These are phyloP conservation scores for Crotalaria pallida DNA, from an alignment of 306 rosid species.

Conservation along the genomic window DNA sequence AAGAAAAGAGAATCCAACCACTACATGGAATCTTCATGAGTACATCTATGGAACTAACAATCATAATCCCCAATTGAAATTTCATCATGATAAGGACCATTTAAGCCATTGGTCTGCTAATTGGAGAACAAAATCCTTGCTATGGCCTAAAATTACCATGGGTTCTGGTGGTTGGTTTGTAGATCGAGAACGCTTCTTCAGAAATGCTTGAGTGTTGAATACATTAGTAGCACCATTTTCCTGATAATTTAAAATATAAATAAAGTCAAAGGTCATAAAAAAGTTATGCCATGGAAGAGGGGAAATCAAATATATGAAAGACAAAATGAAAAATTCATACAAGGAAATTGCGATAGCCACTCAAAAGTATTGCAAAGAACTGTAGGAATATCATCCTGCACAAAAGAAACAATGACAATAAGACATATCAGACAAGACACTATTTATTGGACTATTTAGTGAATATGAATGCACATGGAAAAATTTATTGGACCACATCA, in stretches of 20 bases:
- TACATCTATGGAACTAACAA: constrained; percentile 9
- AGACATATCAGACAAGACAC: constrained; percentile 20
- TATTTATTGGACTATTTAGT: background rate
- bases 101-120: constrained; percentile 16
- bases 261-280: constrained; percentile 2
- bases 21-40: background rate
- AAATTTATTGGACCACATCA: background rate
- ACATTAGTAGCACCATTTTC: constrained; percentile 70
- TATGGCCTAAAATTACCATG: constrained; percentile 58
- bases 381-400: constrained; percentile 91
- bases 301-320: constrained; percentile 13
- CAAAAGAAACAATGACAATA: constrained; percentile 12
- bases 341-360: constrained; percentile 94
- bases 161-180: constrained; percentile 85
- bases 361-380: constrained; percentile 90
- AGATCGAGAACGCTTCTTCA: constrained; percentile 85
- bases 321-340: constrained; percentile 49
- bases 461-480: constrained; percentile 4
- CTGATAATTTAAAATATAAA: constrained; percentile 29
- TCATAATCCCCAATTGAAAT: constrained; percentile 8
- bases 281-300: constrained; percentile 4
- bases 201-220: constrained; percentile 86
- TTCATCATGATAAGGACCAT: constrained; percentile 12
- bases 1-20: constrained; percentile 13
- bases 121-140: constrained; percentile 20